Evolutionary conservation across 2,329 filamentous ascomycete genomes (phyloP), one percentile per base, ranked within the genome.

Genomic region (Coniochaeta prunicola): DNA sequence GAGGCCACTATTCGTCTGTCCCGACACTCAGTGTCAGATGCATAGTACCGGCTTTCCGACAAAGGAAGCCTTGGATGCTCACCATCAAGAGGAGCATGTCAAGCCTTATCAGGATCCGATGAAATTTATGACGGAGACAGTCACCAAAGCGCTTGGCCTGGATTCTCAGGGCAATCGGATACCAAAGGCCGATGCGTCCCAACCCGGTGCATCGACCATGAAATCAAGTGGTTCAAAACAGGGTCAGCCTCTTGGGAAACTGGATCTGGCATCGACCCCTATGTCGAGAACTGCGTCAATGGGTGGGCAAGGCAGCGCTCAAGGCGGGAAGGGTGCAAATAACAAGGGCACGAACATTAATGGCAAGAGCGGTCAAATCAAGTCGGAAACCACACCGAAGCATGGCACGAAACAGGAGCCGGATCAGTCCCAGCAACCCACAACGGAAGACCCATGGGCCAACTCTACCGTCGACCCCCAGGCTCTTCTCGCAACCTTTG

Each of bases 71-170:
- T 73, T 80, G 55, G 76, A 78, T 58, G 67, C 71, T 12, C 85
- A 88, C 64, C 70, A 77, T 8, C 74, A 82, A n/a, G 80, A 86
- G 59, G 83, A 86, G 66, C 85, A 88, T 63, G 71, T 77, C 24
- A 80, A 78, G 66, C 84, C 84, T 6, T 71, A 74, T 45, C 74
- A 82, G 61, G 73, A 87, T 60, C 83, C 85, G 2, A 48, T 77
- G 59, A 80, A 79, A 62, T 88, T 80, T 65, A 71, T 76, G 17
- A 65, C 74, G 56, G 82, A 84, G 56, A 78, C 75, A 53, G 66
- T 86, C 34, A 77, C 78, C 0, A 63, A 74, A 15, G 70, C 73
- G 0, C 67, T 86, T 2, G 82, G 80, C 4, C 66, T 85, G n/a
- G 80, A 84, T 64, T 60, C 71, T 6, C 75, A 84, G 56, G 83